A percentile compares a stretch with the other conserved stretches of the same genome.
Conservation (phyloP, 2,329 filamentous ascomycete species). For the Cryoendolithus antarcticus region DNA sequence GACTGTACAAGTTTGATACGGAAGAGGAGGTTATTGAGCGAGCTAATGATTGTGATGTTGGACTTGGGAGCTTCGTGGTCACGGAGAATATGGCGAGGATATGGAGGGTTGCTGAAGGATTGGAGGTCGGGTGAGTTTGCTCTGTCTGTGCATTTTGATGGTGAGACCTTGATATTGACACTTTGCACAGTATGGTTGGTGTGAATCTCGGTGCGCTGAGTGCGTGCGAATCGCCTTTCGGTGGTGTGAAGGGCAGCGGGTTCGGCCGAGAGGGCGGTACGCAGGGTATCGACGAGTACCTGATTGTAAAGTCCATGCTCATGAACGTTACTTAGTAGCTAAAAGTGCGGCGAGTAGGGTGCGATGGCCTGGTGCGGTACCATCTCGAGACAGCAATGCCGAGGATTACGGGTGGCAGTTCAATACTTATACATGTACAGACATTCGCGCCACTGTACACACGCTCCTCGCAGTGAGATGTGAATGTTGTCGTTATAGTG, state of each 20-base stretch:
- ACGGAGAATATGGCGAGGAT: slow-evolving; percentile 22
- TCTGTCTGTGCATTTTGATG: too few relatives aligned
- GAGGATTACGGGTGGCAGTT: too few relatives aligned
- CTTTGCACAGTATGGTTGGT: slow-evolving; percentile 6
- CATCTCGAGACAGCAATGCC: too few relatives aligned
- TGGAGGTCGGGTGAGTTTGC: slow-evolving; percentile 20
- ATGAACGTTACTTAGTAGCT: slow-evolving; percentile 4
- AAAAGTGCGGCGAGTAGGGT: too few relatives aligned
- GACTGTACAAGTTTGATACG: slow-evolving; percentile 51
- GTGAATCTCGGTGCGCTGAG: slow-evolving; percentile 4
- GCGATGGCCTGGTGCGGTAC: too few relatives aligned
- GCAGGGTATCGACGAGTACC: slow-evolving; percentile 67
- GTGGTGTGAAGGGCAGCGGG: slow-evolving; percentile 60
- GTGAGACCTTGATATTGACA: slow-evolving; percentile 1
- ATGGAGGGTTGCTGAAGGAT: slow-evolving; percentile 23
- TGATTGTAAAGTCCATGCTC: slow-evolving; percentile 57
- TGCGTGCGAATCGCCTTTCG: slow-evolving; percentile 11
- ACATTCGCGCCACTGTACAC: too few relatives aligned
- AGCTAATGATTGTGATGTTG: slow-evolving; percentile 52
- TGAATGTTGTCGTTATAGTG: too few relatives aligned
- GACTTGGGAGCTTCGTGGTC: slow-evolving; percentile 43
- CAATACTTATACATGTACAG: too few relatives aligned
- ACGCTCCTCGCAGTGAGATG: too few relatives aligned
- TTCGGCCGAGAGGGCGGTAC: slow-evolving; percentile 68
- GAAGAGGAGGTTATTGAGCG: slow-evolving; percentile 50